A percentile compares a stretch with the other conserved stretches of the same genome.
Conservation (phyloP, 2,329 filamentous ascomycete genomes). For the Huntiella omanensis region DNA sequence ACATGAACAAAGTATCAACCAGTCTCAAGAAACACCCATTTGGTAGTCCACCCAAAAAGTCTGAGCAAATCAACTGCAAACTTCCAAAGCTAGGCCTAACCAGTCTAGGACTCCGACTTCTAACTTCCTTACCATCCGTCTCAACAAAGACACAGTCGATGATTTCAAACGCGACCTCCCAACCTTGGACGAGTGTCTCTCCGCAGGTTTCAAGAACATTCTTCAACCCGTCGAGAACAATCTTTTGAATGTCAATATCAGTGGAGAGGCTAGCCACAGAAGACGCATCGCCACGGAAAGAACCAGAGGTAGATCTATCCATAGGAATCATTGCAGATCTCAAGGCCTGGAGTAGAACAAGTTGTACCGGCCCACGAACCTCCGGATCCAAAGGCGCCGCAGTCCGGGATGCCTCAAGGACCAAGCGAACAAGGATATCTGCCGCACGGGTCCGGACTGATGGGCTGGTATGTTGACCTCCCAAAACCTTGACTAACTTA, state of each 20-base stretch:
- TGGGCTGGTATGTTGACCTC: constrained; percentile 26
- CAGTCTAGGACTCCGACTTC: constrained; percentile 49
- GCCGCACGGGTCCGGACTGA: constrained; percentile 41
- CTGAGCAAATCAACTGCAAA: constrained; percentile 80
- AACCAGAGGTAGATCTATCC: not conserved
- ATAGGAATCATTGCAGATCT: constrained; percentile 33
- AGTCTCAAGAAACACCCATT: constrained; percentile 56
- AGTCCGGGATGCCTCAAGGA: constrained; percentile 37
- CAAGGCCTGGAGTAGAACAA: constrained; percentile 50
- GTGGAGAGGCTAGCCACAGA: constrained; percentile 20
- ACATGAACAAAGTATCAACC: constrained; percentile 74
- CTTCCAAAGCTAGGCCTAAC: constrained; percentile 78
- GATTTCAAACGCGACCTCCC: constrained; percentile 71
- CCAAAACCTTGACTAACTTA: constrained; percentile 33
- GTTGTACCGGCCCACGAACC: constrained; percentile 42
- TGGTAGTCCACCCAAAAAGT: constrained; percentile 62
- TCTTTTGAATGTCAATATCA: constrained; percentile 63
- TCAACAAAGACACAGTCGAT: constrained; percentile 57
- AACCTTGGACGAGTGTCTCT: constrained; percentile 64
- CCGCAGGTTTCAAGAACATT: constrained; percentile 74
- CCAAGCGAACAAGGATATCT: constrained; percentile 40
- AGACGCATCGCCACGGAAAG: not conserved
- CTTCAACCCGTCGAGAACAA: constrained; percentile 62
- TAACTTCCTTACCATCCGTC: constrained; percentile 19
- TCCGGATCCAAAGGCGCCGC: constrained; percentile 33